Base-by-base conservation (phyloP, 768 basidiomycete species). In the Pleurotus cornucopiae region DNA sequence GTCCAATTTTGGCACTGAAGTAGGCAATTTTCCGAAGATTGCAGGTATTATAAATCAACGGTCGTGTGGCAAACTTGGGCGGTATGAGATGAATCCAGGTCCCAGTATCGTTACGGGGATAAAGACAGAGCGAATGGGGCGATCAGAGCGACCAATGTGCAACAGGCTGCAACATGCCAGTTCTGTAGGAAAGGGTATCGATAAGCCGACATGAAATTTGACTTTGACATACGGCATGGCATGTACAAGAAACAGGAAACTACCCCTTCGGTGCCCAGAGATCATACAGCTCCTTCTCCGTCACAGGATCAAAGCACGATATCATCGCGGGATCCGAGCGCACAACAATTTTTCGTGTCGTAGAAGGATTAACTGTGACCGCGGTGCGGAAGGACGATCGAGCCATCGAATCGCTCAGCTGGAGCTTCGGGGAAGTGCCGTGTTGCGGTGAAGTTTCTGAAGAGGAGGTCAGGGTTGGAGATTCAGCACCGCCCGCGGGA, bases 201-300 rank as follows among this genome's bases (percentile, higher is more conserved):
- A 34, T 34, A 34, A 34, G 30, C 30, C 30, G 30, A 34, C 30
- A 34, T 34, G 30, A 11, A 34, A 34, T 34, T 34, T 34, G 30
- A 34, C 30, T 34, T 9, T 34, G 30, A 34, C 30, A 34, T 11
- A 11, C 30, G 30, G 30, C 30, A 11, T 34, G 30, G 30, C 30
- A 11, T 34, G 30, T 34, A 34, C 30, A 34, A 34, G 30, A 34
- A 34, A 34, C 30, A 4, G 30, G 49, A n/a, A 13, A 23, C 30
- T 62, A 75, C 57, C 66, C 63, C 59, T 71, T 77, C 3, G 87
- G 85, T 25, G 76, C 86, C 90, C 91, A 92, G 7, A 91, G 74
- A 45, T 84, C 81, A 62, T 91, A 91, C 18, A 93, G 74, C 61
- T 90, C 86, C 70, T 77, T 84, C 70, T 93, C 91, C 20, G 78